These are phyloP conservation scores for Mrakia blollopis DNA, from an alignment of 768 basidiomycete genomes.

Conservation along the genomic window DNA sequence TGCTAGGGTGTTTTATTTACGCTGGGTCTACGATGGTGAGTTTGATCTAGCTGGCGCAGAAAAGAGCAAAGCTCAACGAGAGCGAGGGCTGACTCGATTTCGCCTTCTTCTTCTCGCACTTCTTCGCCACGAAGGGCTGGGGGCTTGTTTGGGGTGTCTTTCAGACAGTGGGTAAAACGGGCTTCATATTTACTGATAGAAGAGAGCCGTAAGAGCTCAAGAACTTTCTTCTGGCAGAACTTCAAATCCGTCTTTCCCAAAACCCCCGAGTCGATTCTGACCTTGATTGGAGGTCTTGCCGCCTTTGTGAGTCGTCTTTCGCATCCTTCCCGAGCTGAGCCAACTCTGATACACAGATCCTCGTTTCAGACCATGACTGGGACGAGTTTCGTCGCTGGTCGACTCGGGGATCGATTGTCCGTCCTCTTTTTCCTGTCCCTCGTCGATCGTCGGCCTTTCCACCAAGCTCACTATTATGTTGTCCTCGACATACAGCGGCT, in stretches of 20 bases:
- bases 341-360: too few species aligned
- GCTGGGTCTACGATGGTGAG: neutral
- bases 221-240: neutral
- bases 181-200: too few species aligned
- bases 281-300: constrained; percentile 12
- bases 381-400: constrained; percentile 14
- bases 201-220: too few species aligned
- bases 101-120: neutral
- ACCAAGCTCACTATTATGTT: neutral
- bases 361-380: constrained; percentile 17
- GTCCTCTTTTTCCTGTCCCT: neutral
- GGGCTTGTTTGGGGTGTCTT: constrained; percentile 12
- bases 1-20: neutral
- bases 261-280: neutral
- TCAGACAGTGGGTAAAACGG: neutral
- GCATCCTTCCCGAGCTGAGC: too few species aligned
- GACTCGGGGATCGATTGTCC: constrained; percentile 15
- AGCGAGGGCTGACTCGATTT: neutral
- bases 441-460: neutral
- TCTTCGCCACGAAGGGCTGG: neutral
- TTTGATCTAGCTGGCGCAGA: too few species aligned
- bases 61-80: neutral
- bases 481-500: neutral
- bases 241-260: neutral
- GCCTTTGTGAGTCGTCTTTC: constrained; percentile 14